These are phyloP conservation scores for Scheffersomyces cryptocercus DNA, from an alignment of 1,139 yeast genomes.

Conservation along the genomic window DNA sequence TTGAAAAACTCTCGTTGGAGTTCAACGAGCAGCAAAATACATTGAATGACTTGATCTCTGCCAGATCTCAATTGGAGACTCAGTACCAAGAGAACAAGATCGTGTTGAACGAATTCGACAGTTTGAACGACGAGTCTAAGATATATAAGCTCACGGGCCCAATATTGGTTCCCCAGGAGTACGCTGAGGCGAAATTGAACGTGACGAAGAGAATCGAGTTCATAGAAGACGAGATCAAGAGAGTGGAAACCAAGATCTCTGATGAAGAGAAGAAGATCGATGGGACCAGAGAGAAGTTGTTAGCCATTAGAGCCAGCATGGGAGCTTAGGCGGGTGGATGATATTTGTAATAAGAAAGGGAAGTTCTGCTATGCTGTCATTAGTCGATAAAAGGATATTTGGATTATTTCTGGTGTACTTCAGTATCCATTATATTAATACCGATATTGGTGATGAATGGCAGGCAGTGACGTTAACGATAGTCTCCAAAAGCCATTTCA, in stretches of 20 bases:
- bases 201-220: slow-evolving; percentile 88
- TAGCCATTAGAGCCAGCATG: slow-evolving; percentile 40
- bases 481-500: no score
- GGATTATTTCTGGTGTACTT: neutral
- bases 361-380: no score
- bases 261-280: slow-evolving; percentile 54
- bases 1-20: slow-evolving; percentile 42
- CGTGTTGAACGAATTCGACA: slow-evolving; percentile 78
- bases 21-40: slow-evolving; percentile 37
- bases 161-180: slow-evolving; percentile 85
- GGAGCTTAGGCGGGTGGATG: slow-evolving; percentile 2
- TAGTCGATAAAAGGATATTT: no score
- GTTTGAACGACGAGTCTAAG: slow-evolving; percentile 60
- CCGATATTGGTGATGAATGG: no score
- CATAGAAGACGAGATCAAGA: slow-evolving; percentile 70
- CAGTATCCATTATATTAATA: no score
- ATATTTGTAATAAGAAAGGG: no score
- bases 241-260: slow-evolving; percentile 62
- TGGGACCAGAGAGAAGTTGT: slow-evolving; percentile 47
- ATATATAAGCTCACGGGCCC: slow-evolving; percentile 92
- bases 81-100: slow-evolving; percentile 89
- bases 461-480: no score
- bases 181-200: slow-evolving; percentile 74
- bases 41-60: slow-evolving; percentile 50
- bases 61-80: slow-evolving; percentile 73